Evolutionary conservation across 805 yeast genomes (phyloP).

Genomic region (Lipomyces oligophaga): DNA sequence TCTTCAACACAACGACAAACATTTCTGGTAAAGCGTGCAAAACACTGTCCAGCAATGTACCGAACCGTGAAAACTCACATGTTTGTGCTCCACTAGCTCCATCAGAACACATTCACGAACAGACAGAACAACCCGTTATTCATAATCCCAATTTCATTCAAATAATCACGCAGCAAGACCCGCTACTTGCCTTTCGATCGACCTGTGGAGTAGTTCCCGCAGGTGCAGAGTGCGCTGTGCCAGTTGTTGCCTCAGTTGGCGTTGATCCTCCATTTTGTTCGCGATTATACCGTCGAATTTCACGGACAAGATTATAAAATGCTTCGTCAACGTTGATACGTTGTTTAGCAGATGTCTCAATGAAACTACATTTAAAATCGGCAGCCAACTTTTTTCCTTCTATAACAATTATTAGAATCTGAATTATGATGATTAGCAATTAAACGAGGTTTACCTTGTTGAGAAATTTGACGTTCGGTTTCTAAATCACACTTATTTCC

Average conservation of each 20-base stretch:
- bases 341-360: slow-evolving; percentile 91
- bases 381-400: slow-evolving; percentile 81
- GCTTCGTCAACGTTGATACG: slow-evolving; percentile 86
- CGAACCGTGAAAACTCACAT: too few relatives aligned
- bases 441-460: slow-evolving; percentile 23
- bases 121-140: background rate
- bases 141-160: background rate
- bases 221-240: slow-evolving; percentile 6
- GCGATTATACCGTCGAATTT: slow-evolving; percentile 35
- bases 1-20: too few relatives aligned
- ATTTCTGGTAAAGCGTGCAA: too few relatives aligned
- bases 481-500: slow-evolving; percentile 79
- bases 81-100: too few relatives aligned
- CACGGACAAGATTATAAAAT: slow-evolving; percentile 63
- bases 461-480: slow-evolving; percentile 54
- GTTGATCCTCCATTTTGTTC: slow-evolving; percentile 18
- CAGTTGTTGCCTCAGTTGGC: slow-evolving; percentile 3
- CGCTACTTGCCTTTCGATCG: slow-evolving; percentile 20
- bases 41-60: too few relatives aligned
- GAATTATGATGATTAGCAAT: background rate
- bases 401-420: background rate
- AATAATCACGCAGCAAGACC: slow-evolving; percentile 22
- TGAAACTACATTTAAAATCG: slow-evolving; percentile 58
- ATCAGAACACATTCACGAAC: background rate
- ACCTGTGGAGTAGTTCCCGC: background rate